phyloP scores from a whole-genome alignment of 2,329 filamentous ascomycete species.

The Aspergillus costaricaensis region DNA sequence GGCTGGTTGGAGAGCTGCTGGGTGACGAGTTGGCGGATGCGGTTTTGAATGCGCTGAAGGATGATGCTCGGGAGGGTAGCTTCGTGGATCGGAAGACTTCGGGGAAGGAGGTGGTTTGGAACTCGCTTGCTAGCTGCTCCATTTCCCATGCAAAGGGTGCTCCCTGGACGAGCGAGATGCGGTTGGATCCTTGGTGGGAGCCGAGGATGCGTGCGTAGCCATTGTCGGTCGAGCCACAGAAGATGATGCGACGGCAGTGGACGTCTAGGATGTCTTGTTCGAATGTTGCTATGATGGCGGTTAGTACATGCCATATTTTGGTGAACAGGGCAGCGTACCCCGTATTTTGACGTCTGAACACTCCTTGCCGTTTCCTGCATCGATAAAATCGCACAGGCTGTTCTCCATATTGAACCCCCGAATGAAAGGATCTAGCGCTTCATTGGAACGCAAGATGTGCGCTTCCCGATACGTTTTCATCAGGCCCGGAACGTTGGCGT shows the following conservation, averaged over 20 bases:
- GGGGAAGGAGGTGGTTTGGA: slow-evolving; percentile 16
- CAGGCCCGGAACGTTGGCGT: slow-evolving; percentile 43
- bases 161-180: slow-evolving; percentile 43
- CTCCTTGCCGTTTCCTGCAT: slow-evolving; percentile 48
- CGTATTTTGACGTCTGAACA: slow-evolving; percentile 47
- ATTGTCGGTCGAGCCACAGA: slow-evolving; percentile 47
- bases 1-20: background rate
- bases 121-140: slow-evolving; percentile 27
- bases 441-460: slow-evolving; percentile 26
- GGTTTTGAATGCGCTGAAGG: background rate
- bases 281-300: slow-evolving; percentile 29
- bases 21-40: background rate
- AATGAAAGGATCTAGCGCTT: slow-evolving; percentile 38
- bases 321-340: slow-evolving; percentile 28
- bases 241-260: slow-evolving; percentile 45
- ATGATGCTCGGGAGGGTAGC: slow-evolving; percentile 7
- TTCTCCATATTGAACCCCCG: slow-evolving; percentile 47
- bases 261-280: slow-evolving; percentile 37
- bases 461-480: slow-evolving; percentile 36
- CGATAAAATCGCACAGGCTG: slow-evolving; percentile 42
- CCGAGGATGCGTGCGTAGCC: slow-evolving; percentile 47
- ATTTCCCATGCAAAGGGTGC: slow-evolving; percentile 42
- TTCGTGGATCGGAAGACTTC: slow-evolving; percentile 17
- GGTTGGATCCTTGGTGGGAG: slow-evolving; percentile 31
- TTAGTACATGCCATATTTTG: background rate